Conservation (phyloP, 805 yeast species). For the Hanseniaspora lindneri region DNA sequence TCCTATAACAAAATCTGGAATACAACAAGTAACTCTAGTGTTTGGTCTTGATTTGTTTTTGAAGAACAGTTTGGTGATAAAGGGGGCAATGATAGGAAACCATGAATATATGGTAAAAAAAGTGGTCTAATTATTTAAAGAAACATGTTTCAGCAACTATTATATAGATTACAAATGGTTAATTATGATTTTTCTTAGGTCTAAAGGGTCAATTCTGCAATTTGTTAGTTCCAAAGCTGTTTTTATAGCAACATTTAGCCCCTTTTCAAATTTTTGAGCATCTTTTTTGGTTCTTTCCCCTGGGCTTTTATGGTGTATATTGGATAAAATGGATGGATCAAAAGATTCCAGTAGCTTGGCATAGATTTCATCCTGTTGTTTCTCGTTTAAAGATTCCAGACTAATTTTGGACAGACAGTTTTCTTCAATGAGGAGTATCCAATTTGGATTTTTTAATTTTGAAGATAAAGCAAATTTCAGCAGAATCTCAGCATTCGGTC, state of each 20-base stretch:
- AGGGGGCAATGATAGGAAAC: no score
- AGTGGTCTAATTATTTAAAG: no score
- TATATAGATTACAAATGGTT: constrained; percentile 5
- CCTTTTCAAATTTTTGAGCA: constrained; percentile 46
- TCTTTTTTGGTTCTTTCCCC: constrained; percentile 47
- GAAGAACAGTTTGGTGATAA: no score
- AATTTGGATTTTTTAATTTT: constrained; percentile 3
- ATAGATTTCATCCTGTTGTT: constrained; percentile 21
- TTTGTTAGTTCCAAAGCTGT: constrained; percentile 69
- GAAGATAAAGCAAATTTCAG: not conserved
- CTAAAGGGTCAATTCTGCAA: constrained; percentile 39
- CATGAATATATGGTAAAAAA: no score
- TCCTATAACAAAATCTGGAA: constrained; percentile 23
- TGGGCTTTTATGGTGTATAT: constrained; percentile 20
- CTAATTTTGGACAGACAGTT: constrained; percentile 48
- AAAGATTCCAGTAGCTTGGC: constrained; percentile 41
- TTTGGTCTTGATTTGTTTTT: constrained; percentile 22
- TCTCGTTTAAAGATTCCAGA: constrained; percentile 34
- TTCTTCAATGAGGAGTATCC: constrained; percentile 32
- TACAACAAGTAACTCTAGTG: constrained; percentile 28
- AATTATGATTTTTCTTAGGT: not conserved
- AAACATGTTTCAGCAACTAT: no score
- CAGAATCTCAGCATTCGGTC: not conserved
- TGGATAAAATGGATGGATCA: constrained; percentile 33
- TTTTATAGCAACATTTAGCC: constrained; percentile 72